A percentile compares a stretch with the other conserved stretches of the same genome.
phyloP scores from a whole-genome alignment of 1,139 yeast genomes.

The Candida pseudoviswanathii region DNA sequence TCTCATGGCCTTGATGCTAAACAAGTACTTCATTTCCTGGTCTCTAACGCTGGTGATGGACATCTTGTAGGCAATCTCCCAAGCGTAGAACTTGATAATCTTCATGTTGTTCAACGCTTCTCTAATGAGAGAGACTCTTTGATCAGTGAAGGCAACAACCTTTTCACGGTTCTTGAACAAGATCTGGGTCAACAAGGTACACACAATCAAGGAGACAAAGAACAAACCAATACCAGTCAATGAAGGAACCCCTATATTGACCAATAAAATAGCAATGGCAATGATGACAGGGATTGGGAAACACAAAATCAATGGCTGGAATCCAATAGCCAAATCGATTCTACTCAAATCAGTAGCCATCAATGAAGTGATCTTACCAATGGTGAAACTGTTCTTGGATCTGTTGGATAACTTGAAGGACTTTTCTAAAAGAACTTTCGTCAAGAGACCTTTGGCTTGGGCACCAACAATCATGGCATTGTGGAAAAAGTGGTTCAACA shows the following conservation, averaged over 20 bases:
- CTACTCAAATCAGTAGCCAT: slow-evolving; percentile 49
- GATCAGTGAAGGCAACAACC: slow-evolving; percentile 44
- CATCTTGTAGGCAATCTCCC: slow-evolving; percentile 49
- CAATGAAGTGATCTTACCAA: slow-evolving; percentile 45
- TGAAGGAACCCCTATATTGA: slow-evolving; percentile 42
- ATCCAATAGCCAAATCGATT: slow-evolving; percentile 50
- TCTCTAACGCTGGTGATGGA: slow-evolving; percentile 38
- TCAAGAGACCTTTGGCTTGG: slow-evolving; percentile 42
- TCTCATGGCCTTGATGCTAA: slow-evolving; percentile 46
- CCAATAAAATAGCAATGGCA: slow-evolving; percentile 38
- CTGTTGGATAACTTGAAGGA: slow-evolving; percentile 40
- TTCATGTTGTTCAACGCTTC: slow-evolving; percentile 46
- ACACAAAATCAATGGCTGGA: slow-evolving; percentile 47
- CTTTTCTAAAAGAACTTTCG: slow-evolving; percentile 41
- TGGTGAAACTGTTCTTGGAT: slow-evolving; percentile 38
- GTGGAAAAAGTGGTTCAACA: slow-evolving; percentile 47
- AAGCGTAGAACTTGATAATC: slow-evolving; percentile 49
- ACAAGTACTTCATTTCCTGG: slow-evolving; percentile 43
- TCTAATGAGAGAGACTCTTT: slow-evolving; percentile 47
- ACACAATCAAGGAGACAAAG: slow-evolving; percentile 38
- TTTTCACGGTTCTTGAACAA: slow-evolving; percentile 40
- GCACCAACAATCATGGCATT: slow-evolving; percentile 52
- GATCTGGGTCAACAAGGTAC: slow-evolving; percentile 39
- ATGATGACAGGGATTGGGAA: slow-evolving; percentile 49
- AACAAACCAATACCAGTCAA: slow-evolving; percentile 49